A percentile compares a stretch with the other conserved stretches of the same genome.
Evolutionary conservation across 495 filamentous ascomycete genomes (phyloP).

Genomic region (Penicillium turbatum): DNA sequence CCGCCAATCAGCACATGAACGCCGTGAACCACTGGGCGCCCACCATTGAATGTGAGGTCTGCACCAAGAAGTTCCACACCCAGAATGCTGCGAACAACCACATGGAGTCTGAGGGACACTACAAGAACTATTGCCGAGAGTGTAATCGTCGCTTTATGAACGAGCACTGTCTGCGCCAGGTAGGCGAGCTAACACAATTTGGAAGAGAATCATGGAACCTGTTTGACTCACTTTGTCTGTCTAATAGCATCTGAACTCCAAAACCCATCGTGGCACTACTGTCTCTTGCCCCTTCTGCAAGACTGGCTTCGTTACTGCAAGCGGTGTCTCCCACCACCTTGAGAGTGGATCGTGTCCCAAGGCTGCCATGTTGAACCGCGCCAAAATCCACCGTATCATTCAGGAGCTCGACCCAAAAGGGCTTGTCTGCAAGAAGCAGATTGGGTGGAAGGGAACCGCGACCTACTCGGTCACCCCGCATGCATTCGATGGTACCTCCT

Average conservation of each 20-base stretch:
- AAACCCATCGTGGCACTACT: slow-evolving; percentile 28
- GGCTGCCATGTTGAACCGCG: slow-evolving; percentile 34
- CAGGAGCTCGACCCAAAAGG: slow-evolving; percentile 32
- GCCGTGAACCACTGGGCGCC: not conserved
- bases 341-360: slow-evolving; percentile 39
- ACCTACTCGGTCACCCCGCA: slow-evolving; percentile 18
- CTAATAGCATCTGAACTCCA: slow-evolving; percentile 43
- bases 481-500: slow-evolving; percentile 37
- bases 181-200: slow-evolving; percentile 15
- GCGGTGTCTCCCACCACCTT: slow-evolving; percentile 43
- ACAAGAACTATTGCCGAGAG: slow-evolving; percentile 32
- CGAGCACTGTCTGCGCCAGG: slow-evolving; percentile 37
- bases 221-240: not conserved
- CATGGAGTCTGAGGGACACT: slow-evolving; percentile 35
- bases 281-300: slow-evolving; percentile 45
- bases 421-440: slow-evolving; percentile 39
- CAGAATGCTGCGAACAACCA: slow-evolving; percentile 29
- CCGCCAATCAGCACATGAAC: slow-evolving; percentile 38
- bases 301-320: slow-evolving; percentile 33
- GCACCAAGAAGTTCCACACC: slow-evolving; percentile 18
- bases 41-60: not conserved
- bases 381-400: slow-evolving; percentile 31
- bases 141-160: slow-evolving; percentile 37
- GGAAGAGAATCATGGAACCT: not conserved
- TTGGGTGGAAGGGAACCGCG: slow-evolving; percentile 26